These are phyloP conservation scores for Aspergillus sojae DNA, from an alignment of 2,329 filamentous ascomycete species.

Conservation along the genomic window DNA sequence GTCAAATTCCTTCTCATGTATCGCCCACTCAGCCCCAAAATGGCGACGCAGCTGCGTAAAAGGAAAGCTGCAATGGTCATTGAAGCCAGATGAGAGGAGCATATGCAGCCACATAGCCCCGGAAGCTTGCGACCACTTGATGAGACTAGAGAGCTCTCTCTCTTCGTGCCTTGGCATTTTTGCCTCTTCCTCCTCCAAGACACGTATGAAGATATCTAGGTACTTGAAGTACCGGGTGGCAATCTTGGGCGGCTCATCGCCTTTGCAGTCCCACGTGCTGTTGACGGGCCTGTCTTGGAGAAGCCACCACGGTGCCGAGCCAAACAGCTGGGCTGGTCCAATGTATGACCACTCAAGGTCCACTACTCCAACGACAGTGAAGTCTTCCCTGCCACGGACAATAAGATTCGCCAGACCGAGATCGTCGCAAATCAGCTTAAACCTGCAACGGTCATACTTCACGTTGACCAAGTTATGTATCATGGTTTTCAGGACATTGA, in stretches of 20 bases:
- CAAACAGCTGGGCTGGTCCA: slow-evolving; percentile 27
- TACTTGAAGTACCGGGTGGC: slow-evolving; percentile 30
- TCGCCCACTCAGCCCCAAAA: slow-evolving; percentile 25
- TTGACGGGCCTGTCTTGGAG: slow-evolving; percentile 36
- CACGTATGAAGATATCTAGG: slow-evolving; percentile 32
- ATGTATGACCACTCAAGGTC: too few species aligned
- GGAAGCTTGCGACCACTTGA: slow-evolving; percentile 37
- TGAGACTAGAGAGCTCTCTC: slow-evolving; percentile 35
- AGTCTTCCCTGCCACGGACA: too few species aligned
- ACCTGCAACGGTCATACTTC: too few species aligned
- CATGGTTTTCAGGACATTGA: too few species aligned
- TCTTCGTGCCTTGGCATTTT: slow-evolving; percentile 27
- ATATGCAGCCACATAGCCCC: slow-evolving; percentile 43
- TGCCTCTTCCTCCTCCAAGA: slow-evolving; percentile 37
- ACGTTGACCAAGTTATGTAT: too few species aligned
- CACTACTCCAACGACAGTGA: too few species aligned
- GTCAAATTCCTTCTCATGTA: slow-evolving; percentile 23
- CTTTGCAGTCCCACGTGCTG: slow-evolving; percentile 27
- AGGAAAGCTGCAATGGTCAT: slow-evolving; percentile 34
- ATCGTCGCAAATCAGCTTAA: too few species aligned
- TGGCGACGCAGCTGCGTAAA: slow-evolving; percentile 31
- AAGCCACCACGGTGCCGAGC: slow-evolving; percentile 42
- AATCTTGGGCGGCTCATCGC: slow-evolving; percentile 26
- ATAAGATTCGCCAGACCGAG: too few species aligned
- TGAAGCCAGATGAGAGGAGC: slow-evolving; percentile 36